Evolutionary conservation across 2,329 filamentous ascomycete genomes (phyloP).

Genomic region (Chaetomium globosum): DNA sequence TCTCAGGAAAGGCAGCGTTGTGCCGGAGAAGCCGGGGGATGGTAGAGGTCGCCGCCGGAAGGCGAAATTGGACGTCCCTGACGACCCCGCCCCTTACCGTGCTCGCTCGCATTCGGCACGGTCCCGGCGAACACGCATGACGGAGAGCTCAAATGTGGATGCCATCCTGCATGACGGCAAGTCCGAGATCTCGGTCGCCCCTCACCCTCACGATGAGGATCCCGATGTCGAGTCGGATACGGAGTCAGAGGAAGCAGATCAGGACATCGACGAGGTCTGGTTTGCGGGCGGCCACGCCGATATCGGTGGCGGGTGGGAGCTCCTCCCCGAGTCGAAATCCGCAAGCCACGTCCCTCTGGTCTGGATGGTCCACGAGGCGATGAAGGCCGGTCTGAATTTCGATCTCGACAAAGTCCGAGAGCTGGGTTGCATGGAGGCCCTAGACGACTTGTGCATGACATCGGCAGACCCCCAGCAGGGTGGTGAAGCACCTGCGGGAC

Average conservation of each 20-base stretch:
- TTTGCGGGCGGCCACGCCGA: constrained; percentile 80
- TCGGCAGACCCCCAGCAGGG: not conserved
- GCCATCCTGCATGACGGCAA: constrained; percentile 25
- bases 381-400: constrained; percentile 68
- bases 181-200: constrained; percentile 32
- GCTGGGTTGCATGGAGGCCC: constrained; percentile 60
- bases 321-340: constrained; percentile 58
- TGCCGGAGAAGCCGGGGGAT: constrained; percentile 31
- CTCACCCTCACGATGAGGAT: constrained; percentile 31
- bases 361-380: constrained; percentile 66
- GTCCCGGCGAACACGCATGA: constrained; percentile 35
- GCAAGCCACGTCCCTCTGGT: constrained; percentile 66
- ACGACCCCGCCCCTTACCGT: constrained; percentile 49
- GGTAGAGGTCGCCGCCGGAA: constrained; percentile 27
- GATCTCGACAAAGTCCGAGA: constrained; percentile 68
- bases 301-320: constrained; percentile 75
- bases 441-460: constrained; percentile 43
- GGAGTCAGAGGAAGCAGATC: constrained; percentile 53
- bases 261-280: constrained; percentile 80
- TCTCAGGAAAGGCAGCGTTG: constrained; percentile 32
- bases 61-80: constrained; percentile 31
- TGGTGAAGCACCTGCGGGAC: not conserved
- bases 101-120: constrained; percentile 41
- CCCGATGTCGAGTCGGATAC: constrained; percentile 41
- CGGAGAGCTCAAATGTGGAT: constrained; percentile 24